Evolutionary conservation across 2,329 filamentous ascomycete genomes (phyloP).

Genomic region (Colletotrichum sp.): DNA sequence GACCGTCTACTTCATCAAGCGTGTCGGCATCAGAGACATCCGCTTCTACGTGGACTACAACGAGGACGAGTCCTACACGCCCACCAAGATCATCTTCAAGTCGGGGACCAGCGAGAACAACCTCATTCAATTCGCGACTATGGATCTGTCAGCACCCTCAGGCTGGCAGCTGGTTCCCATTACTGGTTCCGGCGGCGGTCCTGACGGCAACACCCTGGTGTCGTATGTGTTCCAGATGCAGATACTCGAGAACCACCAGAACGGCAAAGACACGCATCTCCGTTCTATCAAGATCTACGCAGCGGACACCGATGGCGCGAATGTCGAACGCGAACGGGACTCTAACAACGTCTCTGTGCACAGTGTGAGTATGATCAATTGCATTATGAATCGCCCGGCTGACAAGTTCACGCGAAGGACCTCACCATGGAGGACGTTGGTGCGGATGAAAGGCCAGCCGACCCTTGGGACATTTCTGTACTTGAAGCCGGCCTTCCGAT

Average conservation of each 20-base stretch:
- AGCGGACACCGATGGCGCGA: conserved; percentile 53
- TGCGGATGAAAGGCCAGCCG: conserved; percentile 17
- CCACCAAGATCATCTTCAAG: conserved; percentile 86
- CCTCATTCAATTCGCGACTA: conserved; percentile 83
- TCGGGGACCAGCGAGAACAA: conserved; percentile 93
- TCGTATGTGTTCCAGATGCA: conserved; percentile 91
- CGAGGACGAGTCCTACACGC: conserved; percentile 94
- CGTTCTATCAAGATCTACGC: conserved; percentile 88
- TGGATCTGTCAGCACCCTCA: conserved; percentile 77
- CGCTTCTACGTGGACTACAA: conserved; percentile 90
- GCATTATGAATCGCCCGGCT: not conserved
- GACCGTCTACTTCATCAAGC: conserved; percentile 85
- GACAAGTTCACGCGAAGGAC: conserved; percentile 10
- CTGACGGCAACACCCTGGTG: conserved; percentile 75
- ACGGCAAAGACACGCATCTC: conserved; percentile 98
- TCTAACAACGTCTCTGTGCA: conserved; percentile 27
- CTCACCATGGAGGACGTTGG: not conserved
- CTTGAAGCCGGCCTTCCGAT: conserved; percentile 38
- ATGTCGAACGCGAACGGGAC: conserved; percentile 31
- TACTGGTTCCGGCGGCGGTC: conserved; percentile 57
- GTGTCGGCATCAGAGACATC: conserved; percentile 77
- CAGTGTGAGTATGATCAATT: not conserved
- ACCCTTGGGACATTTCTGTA: conserved; percentile 25
- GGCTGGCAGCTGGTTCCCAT: conserved; percentile 90
- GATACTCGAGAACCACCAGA: conserved; percentile 96